Evolutionary conservation across 148 eudicot species (phyloP), one percentile per base, ranked within the genome.

Genomic region (Suaeda aralocaspica): DNA sequence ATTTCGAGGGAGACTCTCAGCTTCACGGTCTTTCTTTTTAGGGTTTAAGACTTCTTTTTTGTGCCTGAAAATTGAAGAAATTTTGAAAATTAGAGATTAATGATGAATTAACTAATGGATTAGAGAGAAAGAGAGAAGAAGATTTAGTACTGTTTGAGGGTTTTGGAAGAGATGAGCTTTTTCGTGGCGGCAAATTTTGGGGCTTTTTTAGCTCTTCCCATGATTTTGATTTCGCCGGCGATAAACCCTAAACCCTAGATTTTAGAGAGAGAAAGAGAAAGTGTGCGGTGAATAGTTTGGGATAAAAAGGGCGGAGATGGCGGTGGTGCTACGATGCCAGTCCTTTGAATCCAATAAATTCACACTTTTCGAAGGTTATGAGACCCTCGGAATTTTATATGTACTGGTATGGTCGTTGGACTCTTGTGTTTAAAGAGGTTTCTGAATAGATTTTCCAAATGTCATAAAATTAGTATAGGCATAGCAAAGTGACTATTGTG

Each of bases 131-230:
- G 44, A 26, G 41, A 64, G 70, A 28, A 16, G 19, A n/a, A 61
- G 69, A 66, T 11, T 66, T 16, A 48, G 51, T 74, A 91, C 99
- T 86, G 83, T 82, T 94, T 91, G 31, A 94, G 79, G 29, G 99
- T 84, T 82, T 87, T 89, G 2, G 85, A 76, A 39, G 96, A 79
- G 73, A 94, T 78, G 15, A 94, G 64, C 70, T 94, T 94, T 91
- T 94, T 94, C 87, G 81, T 78, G 29, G 89, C 96, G 1, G 99
- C 99, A 39, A 91, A 91, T 84, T 94, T 94, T 64, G 97, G 97
- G 29, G 76, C 68, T 81, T 91, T 94, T 73, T 80, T 91, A 0
- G 97, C 91, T 82, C 71, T 94, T 33, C 99, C 99, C 99, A 94
- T 94, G 49, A 50, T 67, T 63, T n/a, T n/a, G n/a, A n/a, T n/a